Evolutionary conservation across 2,329 filamentous ascomycete genomes (phyloP).

Genomic region (Cryphonectria nitschkei): DNA sequence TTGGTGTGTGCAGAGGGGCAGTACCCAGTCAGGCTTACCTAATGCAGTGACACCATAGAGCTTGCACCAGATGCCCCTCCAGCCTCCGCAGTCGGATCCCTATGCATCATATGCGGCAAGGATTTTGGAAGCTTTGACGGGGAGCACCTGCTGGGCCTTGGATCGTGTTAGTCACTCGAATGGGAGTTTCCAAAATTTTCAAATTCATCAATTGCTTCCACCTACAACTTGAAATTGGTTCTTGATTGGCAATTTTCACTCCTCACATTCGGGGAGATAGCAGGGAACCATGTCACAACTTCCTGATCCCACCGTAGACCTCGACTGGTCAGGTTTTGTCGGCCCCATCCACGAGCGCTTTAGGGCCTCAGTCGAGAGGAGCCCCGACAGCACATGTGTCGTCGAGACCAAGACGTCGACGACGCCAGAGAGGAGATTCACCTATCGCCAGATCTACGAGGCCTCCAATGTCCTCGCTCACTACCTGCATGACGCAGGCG

Average conservation of each 20-base stretch:
- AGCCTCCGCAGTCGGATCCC: constrained; percentile 25
- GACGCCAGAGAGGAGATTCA: constrained; percentile 69
- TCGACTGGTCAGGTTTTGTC: constrained; percentile 68
- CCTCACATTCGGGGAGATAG: background rate
- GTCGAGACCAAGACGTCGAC: constrained; percentile 51
- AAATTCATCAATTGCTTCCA: constrained; percentile 15
- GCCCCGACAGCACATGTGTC: constrained; percentile 64
- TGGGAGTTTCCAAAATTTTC: constrained; percentile 16
- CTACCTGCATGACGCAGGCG: constrained; percentile 73
- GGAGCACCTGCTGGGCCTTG: constrained; percentile 11
- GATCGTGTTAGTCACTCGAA: constrained; percentile 23
- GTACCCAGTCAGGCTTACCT: background rate
- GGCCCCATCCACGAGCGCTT: constrained; percentile 76
- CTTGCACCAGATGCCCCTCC: background rate
- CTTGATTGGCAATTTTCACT: background rate
- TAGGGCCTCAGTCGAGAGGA: constrained; percentile 63
- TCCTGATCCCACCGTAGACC: constrained; percentile 69
- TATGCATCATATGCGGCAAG: constrained; percentile 20
- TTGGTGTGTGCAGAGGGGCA: background rate
- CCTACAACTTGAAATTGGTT: constrained; percentile 4
- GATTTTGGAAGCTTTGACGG: constrained; percentile 20
- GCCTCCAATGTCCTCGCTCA: constrained; percentile 80
- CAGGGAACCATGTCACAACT: constrained; percentile 34
- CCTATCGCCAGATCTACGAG: constrained; percentile 85
- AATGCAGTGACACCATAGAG: background rate